phyloP scores from a whole-genome alignment of 2,329 filamentous ascomycete species.

The Monosporascus sp. region DNA sequence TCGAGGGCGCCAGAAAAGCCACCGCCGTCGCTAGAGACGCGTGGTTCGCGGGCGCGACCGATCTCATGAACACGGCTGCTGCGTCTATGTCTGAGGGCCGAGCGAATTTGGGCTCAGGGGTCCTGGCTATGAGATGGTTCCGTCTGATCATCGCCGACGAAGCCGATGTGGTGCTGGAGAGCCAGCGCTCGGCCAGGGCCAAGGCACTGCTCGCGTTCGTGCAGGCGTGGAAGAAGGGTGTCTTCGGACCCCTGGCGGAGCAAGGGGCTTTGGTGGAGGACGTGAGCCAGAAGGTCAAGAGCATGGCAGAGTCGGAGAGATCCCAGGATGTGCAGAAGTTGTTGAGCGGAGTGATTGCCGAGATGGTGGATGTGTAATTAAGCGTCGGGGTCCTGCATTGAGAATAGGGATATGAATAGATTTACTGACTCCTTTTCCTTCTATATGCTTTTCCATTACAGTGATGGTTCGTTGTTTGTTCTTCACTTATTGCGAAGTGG shows the following conservation, averaged over 20 bases:
- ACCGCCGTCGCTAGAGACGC: constrained; percentile 40
- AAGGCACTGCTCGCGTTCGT: constrained; percentile 39
- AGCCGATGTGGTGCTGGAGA: constrained; percentile 43
- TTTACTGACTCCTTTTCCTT: not conserved
- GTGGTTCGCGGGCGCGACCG: constrained; percentile 46
- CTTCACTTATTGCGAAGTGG: too few relatives aligned
- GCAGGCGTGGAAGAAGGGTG: constrained; percentile 35
- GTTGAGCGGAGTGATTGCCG: constrained; percentile 31
- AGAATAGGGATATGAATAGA: not conserved
- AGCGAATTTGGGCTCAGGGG: constrained; percentile 5
- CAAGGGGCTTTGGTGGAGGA: constrained; percentile 17
- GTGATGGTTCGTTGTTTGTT: not conserved
- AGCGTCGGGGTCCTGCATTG: not conserved
- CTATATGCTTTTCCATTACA: not conserved
- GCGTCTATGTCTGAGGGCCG: constrained; percentile 8
- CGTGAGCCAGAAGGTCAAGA: constrained; percentile 26
- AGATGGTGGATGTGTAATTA: constrained; percentile 15
- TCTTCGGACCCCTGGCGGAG: constrained; percentile 30
- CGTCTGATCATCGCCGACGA: constrained; percentile 40
- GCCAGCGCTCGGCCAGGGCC: constrained; percentile 42
- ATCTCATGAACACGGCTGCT: constrained; percentile 35
- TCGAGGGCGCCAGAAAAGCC: constrained; percentile 29
- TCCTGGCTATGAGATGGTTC: constrained; percentile 34
- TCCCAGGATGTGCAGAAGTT: constrained; percentile 40
- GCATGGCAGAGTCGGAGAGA: constrained; percentile 35